Base-by-base conservation (phyloP, 140 eudicot genomes). In the Senecio squalidus region DNA sequence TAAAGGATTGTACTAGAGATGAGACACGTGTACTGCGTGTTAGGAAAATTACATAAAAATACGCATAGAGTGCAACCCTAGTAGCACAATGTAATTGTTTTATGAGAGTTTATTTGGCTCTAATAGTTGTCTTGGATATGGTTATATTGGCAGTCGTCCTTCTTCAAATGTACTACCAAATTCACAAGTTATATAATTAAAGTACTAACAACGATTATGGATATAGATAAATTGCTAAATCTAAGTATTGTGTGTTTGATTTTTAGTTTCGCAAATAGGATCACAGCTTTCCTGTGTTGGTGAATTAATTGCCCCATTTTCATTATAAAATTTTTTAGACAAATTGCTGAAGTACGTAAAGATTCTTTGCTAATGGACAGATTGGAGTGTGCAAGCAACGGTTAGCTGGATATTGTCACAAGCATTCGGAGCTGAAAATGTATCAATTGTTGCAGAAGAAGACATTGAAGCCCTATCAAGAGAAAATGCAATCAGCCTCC, bases 371-470 rank as follows among this genome's bases (percentile, higher is more conserved):
- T n/a, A n/a, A 64, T 66, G 8, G 59, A 72, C 87, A 90, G 98
- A 90, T 83, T 90, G 94, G 94, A 83, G 98, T 33, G 95, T 90
- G 51, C 95, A 90, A 76, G 95, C 95, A 65, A 81, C 74, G 41
- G 82, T 90, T 52, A 90, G 98, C 63, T 86, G 94, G 94, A 77
- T 86, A 41, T 74, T 90, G 3, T 83, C 95, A 22, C 82, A 86
- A 67, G 75, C 88, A 64, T 83, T 86, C 49, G 98, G 98, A 54
- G 33, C 81, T 30, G 75, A 80, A 63, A 83, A 86, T 60, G 78
- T 90, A 36, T 83, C 88, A 22, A 78, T 90, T 62, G 84, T 90
- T 18, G 95, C 98, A 9, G 98, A 90, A 77, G 98, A 86, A 78
- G 95, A 90, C 64, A 81, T 71, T 18, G 78, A 80, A 69, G 62